phyloP scores from a whole-genome alignment of 2,329 filamentous ascomycete genomes.

The Diatrype stigma region DNA sequence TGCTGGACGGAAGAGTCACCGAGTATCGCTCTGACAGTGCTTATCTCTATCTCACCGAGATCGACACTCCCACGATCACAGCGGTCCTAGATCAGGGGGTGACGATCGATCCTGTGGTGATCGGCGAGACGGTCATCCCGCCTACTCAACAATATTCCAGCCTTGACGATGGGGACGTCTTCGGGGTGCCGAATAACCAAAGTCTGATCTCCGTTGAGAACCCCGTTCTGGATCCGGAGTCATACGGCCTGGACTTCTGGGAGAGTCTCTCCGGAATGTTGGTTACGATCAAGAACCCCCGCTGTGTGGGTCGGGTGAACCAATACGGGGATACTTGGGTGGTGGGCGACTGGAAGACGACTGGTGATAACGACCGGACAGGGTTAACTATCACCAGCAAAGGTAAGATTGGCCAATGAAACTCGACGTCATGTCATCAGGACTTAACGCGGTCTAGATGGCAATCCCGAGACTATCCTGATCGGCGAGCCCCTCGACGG shows the following conservation, averaged over 20 bases:
- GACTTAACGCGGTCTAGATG: constrained; percentile 36
- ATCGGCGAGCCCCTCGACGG: constrained; percentile 64
- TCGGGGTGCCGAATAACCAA: constrained; percentile 59
- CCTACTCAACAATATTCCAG: constrained; percentile 58
- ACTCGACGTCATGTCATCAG: constrained; percentile 2
- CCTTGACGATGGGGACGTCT: constrained; percentile 62
- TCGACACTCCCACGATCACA: constrained; percentile 52
- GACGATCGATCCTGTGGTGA: constrained; percentile 51
- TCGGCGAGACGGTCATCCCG: constrained; percentile 54
- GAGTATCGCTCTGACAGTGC: constrained; percentile 52
- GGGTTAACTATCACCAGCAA: constrained; percentile 59
- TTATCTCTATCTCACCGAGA: constrained; percentile 62
- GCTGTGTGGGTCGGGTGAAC: constrained; percentile 57
- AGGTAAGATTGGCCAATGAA: constrained; percentile 31
- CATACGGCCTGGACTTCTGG: constrained; percentile 71
- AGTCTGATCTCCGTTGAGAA: constrained; percentile 55
- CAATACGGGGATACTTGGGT: constrained; percentile 67
- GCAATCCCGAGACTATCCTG: constrained; percentile 65
- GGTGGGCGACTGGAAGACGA: constrained; percentile 59
- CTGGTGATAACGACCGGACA: constrained; percentile 58
- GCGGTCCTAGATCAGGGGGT: constrained; percentile 47
- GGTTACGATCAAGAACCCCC: constrained; percentile 56
- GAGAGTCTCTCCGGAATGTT: constrained; percentile 65
- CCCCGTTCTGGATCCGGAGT: constrained; percentile 54
- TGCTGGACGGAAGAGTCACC: constrained; percentile 53